phyloP scores from a whole-genome alignment of 1,284 basidiomycete genomes.

The Entoloma clypeatum region DNA sequence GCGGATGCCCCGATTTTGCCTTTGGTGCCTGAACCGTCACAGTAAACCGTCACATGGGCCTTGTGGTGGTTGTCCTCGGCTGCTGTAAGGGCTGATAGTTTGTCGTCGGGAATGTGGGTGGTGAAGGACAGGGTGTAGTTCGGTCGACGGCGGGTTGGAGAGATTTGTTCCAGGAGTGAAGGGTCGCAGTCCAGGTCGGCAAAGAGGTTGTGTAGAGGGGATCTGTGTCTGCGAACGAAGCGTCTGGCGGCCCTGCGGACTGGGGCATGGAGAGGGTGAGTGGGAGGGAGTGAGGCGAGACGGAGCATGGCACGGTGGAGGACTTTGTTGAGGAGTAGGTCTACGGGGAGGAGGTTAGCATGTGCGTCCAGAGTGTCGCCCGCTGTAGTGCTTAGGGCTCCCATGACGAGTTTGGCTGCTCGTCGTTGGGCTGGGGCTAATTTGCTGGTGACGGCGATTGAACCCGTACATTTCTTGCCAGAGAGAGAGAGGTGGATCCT shows the following conservation, averaged over 20 bases:
- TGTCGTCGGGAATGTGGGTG: too few relatives aligned
- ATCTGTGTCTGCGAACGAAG: not conserved
- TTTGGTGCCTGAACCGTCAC: too few relatives aligned
- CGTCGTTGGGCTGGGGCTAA: constrained; percentile 29
- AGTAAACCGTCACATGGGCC: too few relatives aligned
- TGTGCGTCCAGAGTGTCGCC: constrained; percentile 30
- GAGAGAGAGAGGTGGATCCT: constrained; percentile 27
- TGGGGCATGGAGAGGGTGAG: constrained; percentile 27
- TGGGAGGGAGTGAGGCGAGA: constrained; percentile 27
- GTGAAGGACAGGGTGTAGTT: too few relatives aligned
- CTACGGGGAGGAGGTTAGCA: constrained; percentile 30
- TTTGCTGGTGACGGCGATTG: constrained; percentile 12
- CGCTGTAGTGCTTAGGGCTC: constrained; percentile 29
- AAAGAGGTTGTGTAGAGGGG: constrained; percentile 10
- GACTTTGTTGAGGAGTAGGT: constrained; percentile 21
- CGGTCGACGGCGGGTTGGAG: too few relatives aligned
- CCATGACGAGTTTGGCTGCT: constrained; percentile 30
- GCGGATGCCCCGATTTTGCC: too few relatives aligned
- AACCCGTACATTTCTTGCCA: not conserved
- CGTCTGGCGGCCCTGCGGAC: constrained; percentile 13
- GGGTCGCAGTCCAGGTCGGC: too few relatives aligned
- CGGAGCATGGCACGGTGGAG: constrained; percentile 25
- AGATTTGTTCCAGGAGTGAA: too few relatives aligned
- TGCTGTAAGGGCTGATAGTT: too few relatives aligned
- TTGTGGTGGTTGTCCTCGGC: too few relatives aligned